Percentiles rank a stretch among this genome's conserved stretches.
Evolutionary conservation across 2,329 filamentous ascomycete genomes (phyloP).

Genomic region (Pezicula rhizophila): DNA sequence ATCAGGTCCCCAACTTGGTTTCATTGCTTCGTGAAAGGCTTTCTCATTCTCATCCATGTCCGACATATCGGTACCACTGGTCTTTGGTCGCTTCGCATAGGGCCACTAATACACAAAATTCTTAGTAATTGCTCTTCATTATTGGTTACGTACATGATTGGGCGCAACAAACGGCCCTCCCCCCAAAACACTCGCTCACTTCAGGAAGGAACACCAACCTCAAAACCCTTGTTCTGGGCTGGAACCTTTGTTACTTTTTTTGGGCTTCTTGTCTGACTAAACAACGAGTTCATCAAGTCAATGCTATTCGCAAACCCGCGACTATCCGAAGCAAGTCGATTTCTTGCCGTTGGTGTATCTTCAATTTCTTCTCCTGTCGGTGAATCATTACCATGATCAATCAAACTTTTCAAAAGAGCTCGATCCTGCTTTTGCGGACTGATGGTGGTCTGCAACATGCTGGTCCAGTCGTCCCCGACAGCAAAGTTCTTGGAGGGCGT

Average conservation of each 20-base stretch:
- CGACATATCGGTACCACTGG: constrained; percentile 52
- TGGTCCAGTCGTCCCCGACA: constrained; percentile 78
- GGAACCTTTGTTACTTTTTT: constrained; percentile 47
- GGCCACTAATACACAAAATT: constrained; percentile 63
- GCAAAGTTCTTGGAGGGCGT: constrained; percentile 56
- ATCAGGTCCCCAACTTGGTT: constrained; percentile 72
- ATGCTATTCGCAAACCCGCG: constrained; percentile 80
- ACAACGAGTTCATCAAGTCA: constrained; percentile 93
- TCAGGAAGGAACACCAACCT: constrained; percentile 69
- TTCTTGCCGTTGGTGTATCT: constrained; percentile 34
- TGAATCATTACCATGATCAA: constrained; percentile 22
- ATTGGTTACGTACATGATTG: constrained; percentile 28
- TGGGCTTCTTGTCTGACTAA: constrained; percentile 63
- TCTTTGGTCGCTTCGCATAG: constrained; percentile 73
- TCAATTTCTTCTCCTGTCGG: constrained; percentile 44
- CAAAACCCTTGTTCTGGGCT: constrained; percentile 63
- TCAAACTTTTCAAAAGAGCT: constrained; percentile 54
- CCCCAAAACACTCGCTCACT: constrained; percentile 15
- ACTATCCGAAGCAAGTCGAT: constrained; percentile 29
- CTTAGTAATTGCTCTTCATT: constrained; percentile 39
- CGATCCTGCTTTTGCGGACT: constrained; percentile 91
- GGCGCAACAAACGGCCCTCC: constrained; percentile 23
- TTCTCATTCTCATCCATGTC: constrained; percentile 59
- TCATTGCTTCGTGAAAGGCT: constrained; percentile 65
- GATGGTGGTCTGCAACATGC: constrained; percentile 88